Evolutionary conservation across 805 yeast genomes (phyloP).

Genomic region (Metschnikowia similis): DNA sequence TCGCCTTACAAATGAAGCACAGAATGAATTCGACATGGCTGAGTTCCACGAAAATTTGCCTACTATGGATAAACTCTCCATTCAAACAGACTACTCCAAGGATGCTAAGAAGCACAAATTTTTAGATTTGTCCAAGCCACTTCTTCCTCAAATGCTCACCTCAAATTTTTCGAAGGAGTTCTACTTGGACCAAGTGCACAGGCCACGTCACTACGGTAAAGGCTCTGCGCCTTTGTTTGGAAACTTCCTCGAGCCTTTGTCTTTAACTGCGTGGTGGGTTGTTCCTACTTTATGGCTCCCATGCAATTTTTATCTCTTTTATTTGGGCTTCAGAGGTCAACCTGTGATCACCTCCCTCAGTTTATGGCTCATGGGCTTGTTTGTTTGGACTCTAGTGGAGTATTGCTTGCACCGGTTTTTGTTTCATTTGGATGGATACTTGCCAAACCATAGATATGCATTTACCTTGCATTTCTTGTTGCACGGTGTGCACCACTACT

Average conservation of each 20-base stretch:
- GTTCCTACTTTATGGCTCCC: slow-evolving; percentile 89
- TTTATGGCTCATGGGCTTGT: slow-evolving; percentile 75
- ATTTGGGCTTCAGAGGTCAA: slow-evolving; percentile 51
- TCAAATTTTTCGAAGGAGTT: slow-evolving; percentile 81
- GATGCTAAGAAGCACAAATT: slow-evolving; percentile 80
- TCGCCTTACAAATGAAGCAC: slow-evolving; percentile 24
- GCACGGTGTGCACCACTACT: slow-evolving; percentile 95
- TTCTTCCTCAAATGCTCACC: slow-evolving; percentile 72
- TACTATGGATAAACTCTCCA: slow-evolving; percentile 62
- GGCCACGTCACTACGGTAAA: slow-evolving; percentile 97
- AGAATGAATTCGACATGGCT: slow-evolving; percentile 26
- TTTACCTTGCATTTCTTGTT: slow-evolving; percentile 82
- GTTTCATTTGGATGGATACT: slow-evolving; percentile 83
- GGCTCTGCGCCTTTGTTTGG: slow-evolving; percentile 97
- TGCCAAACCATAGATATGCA: slow-evolving; percentile 75
- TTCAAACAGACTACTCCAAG: slow-evolving; percentile 70
- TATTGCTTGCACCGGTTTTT: slow-evolving; percentile 83
- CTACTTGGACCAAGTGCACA: slow-evolving; percentile 91
- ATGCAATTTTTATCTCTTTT: slow-evolving; percentile 59
- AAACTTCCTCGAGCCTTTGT: slow-evolving; percentile 85
- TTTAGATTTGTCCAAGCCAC: slow-evolving; percentile 78
- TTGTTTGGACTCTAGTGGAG: slow-evolving; percentile 91
- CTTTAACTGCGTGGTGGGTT: slow-evolving; percentile 92
- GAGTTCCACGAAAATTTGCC: slow-evolving; percentile 62
- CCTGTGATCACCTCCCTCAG: slow-evolving; percentile 45